Base-by-base conservation (phyloP, 305 asterid genomes). In the Rubia tinctorum region DNA sequence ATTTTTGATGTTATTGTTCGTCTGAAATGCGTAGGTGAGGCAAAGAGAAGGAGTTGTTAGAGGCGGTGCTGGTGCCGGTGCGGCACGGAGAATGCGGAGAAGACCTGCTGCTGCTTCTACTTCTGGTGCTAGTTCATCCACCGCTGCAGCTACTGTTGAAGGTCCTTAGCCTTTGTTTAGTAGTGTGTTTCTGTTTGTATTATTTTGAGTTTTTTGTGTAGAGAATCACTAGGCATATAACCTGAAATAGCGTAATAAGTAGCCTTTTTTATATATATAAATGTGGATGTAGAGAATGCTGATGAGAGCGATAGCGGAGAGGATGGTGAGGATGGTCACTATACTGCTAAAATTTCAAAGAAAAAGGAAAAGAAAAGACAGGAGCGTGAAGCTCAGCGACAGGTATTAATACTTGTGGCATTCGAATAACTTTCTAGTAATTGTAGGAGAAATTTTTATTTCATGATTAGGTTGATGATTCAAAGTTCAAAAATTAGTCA, bases 371-470 rank as follows among this genome's bases (percentile, higher is more conserved):
- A 84, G 91, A 95, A 82, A 84, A 83, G 91, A 27, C 97, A 90
- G 78, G 99, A 95, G 84, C 87, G 96, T 66, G 99, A 90, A 73
- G 96, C 96, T 59, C 98, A 91, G 71, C 87, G 98, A 63, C 98
- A 90, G 89, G 99, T 90, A 74, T 66, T 22, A n/a, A 17, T 44
- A 64, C 65, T 53, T 71, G 43, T 15, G 62, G 44, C 51, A 66
- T 76, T 76, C 39, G 8, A n/a, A 30, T 17, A 13, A 39, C 23
- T 12, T 12, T 25, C 25, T 58, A 58, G 7, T 67, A 34, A 58
- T 20, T 25, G 37, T 47, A 27, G n/a, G 18, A 39, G 13, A 66
- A 22, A 4, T 18, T 27, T 69, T 56, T 25, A 59, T 47, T 2
- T 12, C 7, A 25, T 56, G 42, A 34, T 58, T 71, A 13, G 51